Evolutionary conservation across 495 filamentous ascomycete genomes (phyloP).

Genomic region (Peziza echinospora): DNA sequence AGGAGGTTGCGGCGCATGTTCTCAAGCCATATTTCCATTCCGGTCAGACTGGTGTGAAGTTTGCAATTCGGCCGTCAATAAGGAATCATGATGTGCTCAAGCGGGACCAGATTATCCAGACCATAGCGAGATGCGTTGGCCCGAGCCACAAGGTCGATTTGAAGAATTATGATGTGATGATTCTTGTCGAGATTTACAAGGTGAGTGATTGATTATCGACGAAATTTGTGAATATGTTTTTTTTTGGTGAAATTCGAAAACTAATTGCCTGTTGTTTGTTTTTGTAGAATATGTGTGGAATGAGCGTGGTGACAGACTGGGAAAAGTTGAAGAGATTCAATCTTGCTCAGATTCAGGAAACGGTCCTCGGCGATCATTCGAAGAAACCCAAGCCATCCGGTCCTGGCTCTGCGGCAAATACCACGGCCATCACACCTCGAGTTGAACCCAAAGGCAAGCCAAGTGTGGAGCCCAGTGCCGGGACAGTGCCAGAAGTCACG

Average conservation of each 20-base stretch:
- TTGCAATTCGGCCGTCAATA: slow-evolving; percentile 69
- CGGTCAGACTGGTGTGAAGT: slow-evolving; percentile 30
- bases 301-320: slow-evolving; percentile 56
- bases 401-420: too few relatives aligned
- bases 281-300: slow-evolving; percentile 55
- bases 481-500: too few relatives aligned
- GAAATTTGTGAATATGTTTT: too few relatives aligned
- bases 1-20: slow-evolving; percentile 47
- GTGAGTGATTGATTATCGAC: slow-evolving; percentile 30
- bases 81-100: slow-evolving; percentile 58
- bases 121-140: slow-evolving; percentile 47
- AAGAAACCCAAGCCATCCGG: too few relatives aligned
- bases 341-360: slow-evolving; percentile 39
- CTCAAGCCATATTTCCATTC: slow-evolving; percentile 51
- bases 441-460: too few relatives aligned
- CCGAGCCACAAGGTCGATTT: slow-evolving; percentile 62
- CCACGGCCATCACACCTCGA: too few relatives aligned
- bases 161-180: slow-evolving; percentile 55
- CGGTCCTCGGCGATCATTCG: too few relatives aligned
- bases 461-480: too few relatives aligned
- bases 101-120: slow-evolving; percentile 55
- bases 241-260: too few relatives aligned
- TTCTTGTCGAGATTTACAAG: slow-evolving; percentile 76
- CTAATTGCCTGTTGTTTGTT: too few relatives aligned
- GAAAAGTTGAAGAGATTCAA: slow-evolving; percentile 52